A percentile compares a stretch with the other conserved stretches of the same genome.
These are phyloP conservation scores for Nicotiana benthamiana DNA, from an alignment of 257 asterid species.

Conservation along the genomic window DNA sequence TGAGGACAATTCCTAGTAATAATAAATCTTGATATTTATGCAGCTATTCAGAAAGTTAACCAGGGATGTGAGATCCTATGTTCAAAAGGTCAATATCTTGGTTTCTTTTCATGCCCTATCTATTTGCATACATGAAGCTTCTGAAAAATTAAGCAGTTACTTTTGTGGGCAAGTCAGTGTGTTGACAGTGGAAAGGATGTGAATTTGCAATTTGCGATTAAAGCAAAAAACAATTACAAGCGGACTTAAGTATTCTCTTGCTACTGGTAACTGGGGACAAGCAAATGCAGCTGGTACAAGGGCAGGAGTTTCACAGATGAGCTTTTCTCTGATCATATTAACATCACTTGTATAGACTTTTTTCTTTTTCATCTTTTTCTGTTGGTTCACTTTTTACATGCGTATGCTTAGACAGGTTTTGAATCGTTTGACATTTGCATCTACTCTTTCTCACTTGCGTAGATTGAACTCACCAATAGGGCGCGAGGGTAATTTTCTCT, in stretches of 20 bases:
- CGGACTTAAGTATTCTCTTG: constrained; percentile 92
- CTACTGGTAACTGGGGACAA: constrained; percentile 99
- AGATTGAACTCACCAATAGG: constrained; percentile 96
- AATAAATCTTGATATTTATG: constrained; percentile 11
- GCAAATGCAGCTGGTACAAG: constrained; percentile 98
- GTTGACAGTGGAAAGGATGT: constrained; percentile 97
- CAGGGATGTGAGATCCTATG: constrained; percentile 88
- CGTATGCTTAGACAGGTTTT: constrained; percentile 54
- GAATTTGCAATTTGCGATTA: constrained; percentile 92
- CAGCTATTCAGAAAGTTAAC: constrained; percentile 94
- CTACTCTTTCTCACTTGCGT: constrained; percentile 88
- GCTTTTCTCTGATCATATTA: constrained; percentile 2
- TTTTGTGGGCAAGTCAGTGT: constrained; percentile 43
- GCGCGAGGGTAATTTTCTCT: constrained; percentile 69
- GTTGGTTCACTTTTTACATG: neutral
- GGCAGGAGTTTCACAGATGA: constrained; percentile 98
- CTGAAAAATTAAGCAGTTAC: neutral
- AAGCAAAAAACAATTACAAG: constrained; percentile 97
- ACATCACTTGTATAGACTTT: neutral
- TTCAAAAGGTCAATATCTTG: constrained; percentile 63
- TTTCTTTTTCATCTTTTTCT: neutral
- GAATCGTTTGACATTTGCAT: constrained; percentile 95
- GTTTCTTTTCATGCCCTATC: constrained; percentile 10
- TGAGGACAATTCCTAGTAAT: neutral
- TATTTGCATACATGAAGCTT: constrained; percentile 6